Base-by-base conservation (phyloP, 2,329 filamentous ascomycete genomes). In the Fonsecaea nubica region DNA sequence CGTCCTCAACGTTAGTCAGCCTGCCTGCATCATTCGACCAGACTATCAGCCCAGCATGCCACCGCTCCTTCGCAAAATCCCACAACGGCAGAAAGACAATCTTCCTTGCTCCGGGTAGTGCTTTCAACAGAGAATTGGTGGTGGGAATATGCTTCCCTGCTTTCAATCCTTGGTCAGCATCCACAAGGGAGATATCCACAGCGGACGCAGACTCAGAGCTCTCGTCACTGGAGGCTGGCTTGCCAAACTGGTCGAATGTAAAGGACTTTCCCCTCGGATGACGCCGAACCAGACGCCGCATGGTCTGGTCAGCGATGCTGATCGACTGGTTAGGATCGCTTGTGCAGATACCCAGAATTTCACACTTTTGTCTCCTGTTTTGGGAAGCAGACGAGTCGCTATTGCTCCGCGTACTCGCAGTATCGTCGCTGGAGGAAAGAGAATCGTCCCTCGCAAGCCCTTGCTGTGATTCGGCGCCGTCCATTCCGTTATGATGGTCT, bases 191-290 rank as follows among this genome's bases (percentile, higher is more conserved):
- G 13, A 42, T 30, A 36, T 63, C 59, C 7, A 69, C 72, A n/a
- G 58, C 35, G 33, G 62, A 58, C 52, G 48, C 53, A 40, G 65
- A 68, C 6, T 72, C 74, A n/a, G 71, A 71, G 52, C 72, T 75
- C 85, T 98, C 42, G 88, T 93, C 73, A 87, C 90, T 72, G 93
- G 95, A 63, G 93, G 91, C 2, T 80, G 84, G 63, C 83, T 97
- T 69, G 87, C 84, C 65, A 97, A 97, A 77, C 85, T 97, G 33
- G 93, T 92, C 55, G 94, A 92, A 80, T 93, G 93, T 74, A 88
- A 87, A 78, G 89, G 84, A 76, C 57, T 79, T 79, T 0, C 84
- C 84, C 8, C 76, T 73, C 0, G 83, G 83, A 63, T 85, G 81
- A 0, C 79, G 75, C 12, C 77, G 77, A 0, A 85, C 72, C 5